These are phyloP conservation scores for Spergularia bocconei DNA, from an alignment of 148 eudicot genomes.

Conservation along the genomic window DNA sequence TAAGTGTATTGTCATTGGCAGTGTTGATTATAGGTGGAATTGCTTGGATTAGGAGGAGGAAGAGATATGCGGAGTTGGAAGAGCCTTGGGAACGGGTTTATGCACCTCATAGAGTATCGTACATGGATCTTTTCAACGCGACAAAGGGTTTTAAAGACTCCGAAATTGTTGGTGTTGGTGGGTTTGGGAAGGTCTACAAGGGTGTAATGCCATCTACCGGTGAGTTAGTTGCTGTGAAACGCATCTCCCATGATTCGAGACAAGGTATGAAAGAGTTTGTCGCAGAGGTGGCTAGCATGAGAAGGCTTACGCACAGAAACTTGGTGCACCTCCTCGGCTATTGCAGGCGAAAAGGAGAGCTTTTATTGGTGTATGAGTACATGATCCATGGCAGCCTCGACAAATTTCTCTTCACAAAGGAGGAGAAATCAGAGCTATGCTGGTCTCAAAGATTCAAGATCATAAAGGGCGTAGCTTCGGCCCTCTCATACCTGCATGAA, in stretches of 20 bases:
- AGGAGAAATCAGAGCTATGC: constrained; percentile 7
- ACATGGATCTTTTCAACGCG: constrained; percentile 32
- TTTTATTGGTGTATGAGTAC: constrained; percentile 38
- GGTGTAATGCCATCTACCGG: constrained; percentile 26
- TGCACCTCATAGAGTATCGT: constrained; percentile 21
- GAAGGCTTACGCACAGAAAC: constrained; percentile 40
- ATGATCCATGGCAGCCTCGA: constrained; percentile 58
- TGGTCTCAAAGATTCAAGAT: constrained; percentile 36
- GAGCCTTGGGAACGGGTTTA: constrained; percentile 27
- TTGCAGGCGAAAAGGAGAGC: constrained; percentile 37
- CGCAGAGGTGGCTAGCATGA: constrained; percentile 29
- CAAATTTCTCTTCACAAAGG: constrained; percentile 30
- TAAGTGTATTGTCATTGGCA: neutral
- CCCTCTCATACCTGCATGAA: constrained; percentile 34
- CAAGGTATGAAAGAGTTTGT: constrained; percentile 39
- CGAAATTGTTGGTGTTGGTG: constrained; percentile 33
- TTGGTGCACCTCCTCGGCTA: constrained; percentile 46
- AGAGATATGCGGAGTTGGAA: constrained; percentile 21
- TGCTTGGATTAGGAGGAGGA: constrained; percentile 13
- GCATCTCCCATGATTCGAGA: constrained; percentile 34
- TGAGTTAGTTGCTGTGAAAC: constrained; percentile 31
- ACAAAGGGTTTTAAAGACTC: constrained; percentile 37
- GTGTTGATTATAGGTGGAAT: neutral
- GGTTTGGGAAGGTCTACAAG: constrained; percentile 41
- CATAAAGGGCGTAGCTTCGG: constrained; percentile 39